Evolutionary conservation across 805 yeast species (phyloP), one percentile per base, ranked within the genome.

Genomic region (Yueomyces sinensis): DNA sequence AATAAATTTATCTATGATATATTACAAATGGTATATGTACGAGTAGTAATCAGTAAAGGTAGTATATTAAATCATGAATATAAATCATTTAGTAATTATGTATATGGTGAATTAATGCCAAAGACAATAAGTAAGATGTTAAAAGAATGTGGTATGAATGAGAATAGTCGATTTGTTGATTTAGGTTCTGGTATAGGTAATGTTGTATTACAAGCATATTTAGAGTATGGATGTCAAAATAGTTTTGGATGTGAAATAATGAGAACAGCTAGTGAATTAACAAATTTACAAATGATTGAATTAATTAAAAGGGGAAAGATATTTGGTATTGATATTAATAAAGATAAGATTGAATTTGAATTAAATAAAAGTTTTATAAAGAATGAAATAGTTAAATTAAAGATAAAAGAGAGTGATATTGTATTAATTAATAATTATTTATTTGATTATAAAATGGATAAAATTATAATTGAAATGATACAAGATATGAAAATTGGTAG

Each of bases 181-280:
- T 62, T 87, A 19, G 96, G 96, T 0, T 83, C 94, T 0, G 96
- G 96, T 13, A 95, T 87, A 13, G 96, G 95, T 0, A 87, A 87
- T 50, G 83, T 95, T 38, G 79, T 82, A 0, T 67, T 86, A 29
- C 95, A 86, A 53, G 93, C 95, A 0, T 84, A 95, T 0, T 55
- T 87, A 25, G 94, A 86, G 47, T 74, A 72, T 51, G 94, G 95
- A 2, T 80, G 86, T 39, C 65, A 65, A 35, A 15, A 47, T 17
- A 77, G 94, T 54, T 83, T 82, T 48, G 96, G 96, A 1, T 82
- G 89, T 56, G 96, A 87, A 52, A 70, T 87, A 32, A 86, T 86
- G 94, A 70, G 69, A 14, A 76, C 77, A 43, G 94, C 95, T 0
- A 78, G 87, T 9, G 60, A 63, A 5, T 61, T 86, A 33, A 79